Percentiles rank a stretch among this genome's conserved stretches.
phyloP scores from a whole-genome alignment of 345 rosid species.

The Carallia pectinifolia region DNA sequence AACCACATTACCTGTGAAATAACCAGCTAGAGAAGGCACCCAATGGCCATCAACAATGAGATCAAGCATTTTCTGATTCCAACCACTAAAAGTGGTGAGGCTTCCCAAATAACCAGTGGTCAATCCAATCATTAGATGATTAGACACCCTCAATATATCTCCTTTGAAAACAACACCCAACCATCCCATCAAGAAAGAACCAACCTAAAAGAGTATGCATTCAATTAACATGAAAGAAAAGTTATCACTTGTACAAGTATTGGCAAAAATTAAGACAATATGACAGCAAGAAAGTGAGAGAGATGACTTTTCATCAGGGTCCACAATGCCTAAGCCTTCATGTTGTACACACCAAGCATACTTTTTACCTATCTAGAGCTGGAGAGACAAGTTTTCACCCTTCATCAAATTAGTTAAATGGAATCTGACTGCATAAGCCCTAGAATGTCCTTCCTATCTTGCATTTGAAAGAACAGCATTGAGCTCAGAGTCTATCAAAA shows the following conservation, averaged over 20 bases:
- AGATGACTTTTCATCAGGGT: background rate
- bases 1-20: slow-evolving; percentile 54
- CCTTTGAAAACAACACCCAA: slow-evolving; percentile 78
- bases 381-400: too few species aligned
- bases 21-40: slow-evolving; percentile 60
- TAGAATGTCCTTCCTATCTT: too few species aligned
- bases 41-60: slow-evolving; percentile 70
- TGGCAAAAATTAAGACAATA: too few species aligned
- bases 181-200: slow-evolving; percentile 99
- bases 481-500: too few species aligned
- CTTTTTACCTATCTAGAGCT: too few species aligned
- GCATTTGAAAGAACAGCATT: too few species aligned
- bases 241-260: background rate
- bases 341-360: too few species aligned
- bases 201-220: slow-evolving; percentile 41
- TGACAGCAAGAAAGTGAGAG: background rate
- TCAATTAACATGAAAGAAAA: background rate
- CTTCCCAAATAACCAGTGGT: slow-evolving; percentile 91
- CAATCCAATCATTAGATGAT: slow-evolving; percentile 70
- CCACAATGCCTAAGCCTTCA: background rate
- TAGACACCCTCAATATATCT: slow-evolving; percentile 60
- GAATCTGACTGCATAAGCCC: too few species aligned
- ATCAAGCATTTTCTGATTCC: slow-evolving; percentile 98
- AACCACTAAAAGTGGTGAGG: slow-evolving; percentile 94
- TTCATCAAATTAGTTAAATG: too few species aligned